Conservation (phyloP, 768 basidiomycete genomes). For the Phaeotremella skinneri region DNA sequence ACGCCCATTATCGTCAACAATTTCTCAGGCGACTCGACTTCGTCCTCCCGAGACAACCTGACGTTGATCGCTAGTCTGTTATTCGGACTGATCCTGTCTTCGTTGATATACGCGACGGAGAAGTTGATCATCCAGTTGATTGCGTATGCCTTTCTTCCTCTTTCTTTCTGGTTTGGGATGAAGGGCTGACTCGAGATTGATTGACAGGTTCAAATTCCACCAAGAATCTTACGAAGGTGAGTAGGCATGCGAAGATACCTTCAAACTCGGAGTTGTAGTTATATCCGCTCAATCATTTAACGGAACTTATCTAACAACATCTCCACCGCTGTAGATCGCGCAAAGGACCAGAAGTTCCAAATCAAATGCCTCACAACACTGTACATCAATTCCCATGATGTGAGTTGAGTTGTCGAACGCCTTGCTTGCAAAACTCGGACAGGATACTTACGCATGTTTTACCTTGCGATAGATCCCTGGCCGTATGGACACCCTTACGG, state of each 20-base stretch:
- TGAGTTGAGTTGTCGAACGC: no score
- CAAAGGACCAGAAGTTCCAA: conserved; percentile 77
- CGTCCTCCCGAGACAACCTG: conserved; percentile 54
- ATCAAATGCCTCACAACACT: conserved; percentile 68
- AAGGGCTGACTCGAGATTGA: background rate
- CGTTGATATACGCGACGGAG: conserved; percentile 70
- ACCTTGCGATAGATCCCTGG: conserved; percentile 57
- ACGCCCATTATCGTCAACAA: conserved; percentile 62
- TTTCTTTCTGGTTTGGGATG: conserved; percentile 4
- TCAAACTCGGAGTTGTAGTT: conserved; percentile 32
- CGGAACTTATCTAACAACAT: background rate
- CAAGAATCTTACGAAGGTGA: conserved; percentile 74
- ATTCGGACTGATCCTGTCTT: conserved; percentile 69
- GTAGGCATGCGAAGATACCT: no score
- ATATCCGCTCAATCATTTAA: no score
- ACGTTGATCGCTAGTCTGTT: conserved; percentile 64
- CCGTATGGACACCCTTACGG: conserved; percentile 63
- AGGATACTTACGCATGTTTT: background rate
- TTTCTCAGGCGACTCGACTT: conserved; percentile 38
- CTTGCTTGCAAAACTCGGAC: no score
- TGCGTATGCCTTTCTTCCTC: conserved; percentile 26
- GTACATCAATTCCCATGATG: conserved; percentile 72
- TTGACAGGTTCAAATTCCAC: conserved; percentile 51
- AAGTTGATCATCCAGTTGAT: conserved; percentile 87
- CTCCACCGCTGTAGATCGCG: conserved; percentile 60